A percentile compares a stretch with the other conserved stretches of the same genome.
Conservation (phyloP, 805 yeast genomes). For the Metschnikowia peoriensis region DNA sequence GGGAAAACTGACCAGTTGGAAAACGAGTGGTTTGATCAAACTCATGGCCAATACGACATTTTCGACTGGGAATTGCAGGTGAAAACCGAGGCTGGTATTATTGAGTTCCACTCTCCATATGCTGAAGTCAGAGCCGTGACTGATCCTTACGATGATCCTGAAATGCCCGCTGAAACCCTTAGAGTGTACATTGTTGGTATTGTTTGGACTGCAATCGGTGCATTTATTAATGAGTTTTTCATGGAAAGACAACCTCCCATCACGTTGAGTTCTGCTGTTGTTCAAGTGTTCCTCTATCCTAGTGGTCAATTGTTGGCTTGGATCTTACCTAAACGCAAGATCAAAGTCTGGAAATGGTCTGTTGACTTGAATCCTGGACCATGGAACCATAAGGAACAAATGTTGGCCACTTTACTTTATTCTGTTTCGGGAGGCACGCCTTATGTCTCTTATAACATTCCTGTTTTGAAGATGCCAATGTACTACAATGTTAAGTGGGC, state of each 20-base stretch:
- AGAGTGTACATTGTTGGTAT: constrained; percentile 27
- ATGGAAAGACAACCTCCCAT: constrained; percentile 19
- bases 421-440: constrained; percentile 31
- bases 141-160: constrained; percentile 39
- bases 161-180: constrained; percentile 34
- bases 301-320: constrained; percentile 36
- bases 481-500: constrained; percentile 31
- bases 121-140: constrained; percentile 41
- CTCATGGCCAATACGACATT: constrained; percentile 1
- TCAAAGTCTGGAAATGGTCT: constrained; percentile 33
- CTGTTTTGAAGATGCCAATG: constrained; percentile 22
- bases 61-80: constrained; percentile 37
- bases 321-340: constrained; percentile 42
- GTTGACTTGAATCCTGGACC: constrained; percentile 58
- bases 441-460: constrained; percentile 31
- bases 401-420: constrained; percentile 52
- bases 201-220: constrained; percentile 30
- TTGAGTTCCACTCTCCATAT: constrained; percentile 39
- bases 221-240: constrained; percentile 31
- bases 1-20: neutral
- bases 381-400: constrained; percentile 64
- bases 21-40: constrained; percentile 2
- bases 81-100: constrained; percentile 36
- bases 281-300: constrained; percentile 20
- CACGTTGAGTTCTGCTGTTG: constrained; percentile 14